phyloP scores from a whole-genome alignment of 2,329 filamentous ascomycete genomes.

The Colletotrichum magnum region DNA sequence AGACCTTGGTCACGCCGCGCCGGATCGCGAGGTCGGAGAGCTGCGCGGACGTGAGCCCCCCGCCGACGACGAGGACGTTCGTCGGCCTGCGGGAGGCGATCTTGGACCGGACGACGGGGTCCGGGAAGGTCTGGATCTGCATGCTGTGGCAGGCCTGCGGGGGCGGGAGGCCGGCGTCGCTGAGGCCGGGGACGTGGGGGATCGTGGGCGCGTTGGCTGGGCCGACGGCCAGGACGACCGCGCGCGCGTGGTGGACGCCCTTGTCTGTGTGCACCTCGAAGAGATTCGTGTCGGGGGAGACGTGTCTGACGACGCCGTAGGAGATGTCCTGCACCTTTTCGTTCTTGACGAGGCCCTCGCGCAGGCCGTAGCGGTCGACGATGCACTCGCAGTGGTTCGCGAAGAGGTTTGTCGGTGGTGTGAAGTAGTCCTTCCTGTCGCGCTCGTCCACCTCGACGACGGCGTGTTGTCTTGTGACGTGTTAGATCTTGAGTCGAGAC shows the following conservation, averaged over 20 bases:
- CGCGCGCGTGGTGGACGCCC: constrained; percentile 67
- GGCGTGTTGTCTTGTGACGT: constrained; percentile 55
- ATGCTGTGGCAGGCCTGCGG: constrained; percentile 74
- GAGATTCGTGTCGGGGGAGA: constrained; percentile 66
- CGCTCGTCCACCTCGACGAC: constrained; percentile 73
- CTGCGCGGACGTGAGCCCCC: constrained; percentile 83
- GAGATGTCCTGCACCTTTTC: constrained; percentile 73
- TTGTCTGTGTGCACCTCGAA: constrained; percentile 76
- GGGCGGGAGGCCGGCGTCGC: constrained; percentile 22
- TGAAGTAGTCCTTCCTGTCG: constrained; percentile 79
- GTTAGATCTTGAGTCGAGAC: constrained; percentile 37
- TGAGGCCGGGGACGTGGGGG: constrained; percentile 55
- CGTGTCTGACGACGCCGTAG: constrained; percentile 64
- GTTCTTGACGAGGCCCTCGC: constrained; percentile 69
- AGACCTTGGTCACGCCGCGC: constrained; percentile 76
- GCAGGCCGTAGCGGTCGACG: constrained; percentile 70
- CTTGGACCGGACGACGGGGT: constrained; percentile 64
- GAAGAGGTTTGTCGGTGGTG: constrained; percentile 74
- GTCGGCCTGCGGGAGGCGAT: constrained; percentile 67
- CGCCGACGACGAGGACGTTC: constrained; percentile 79
- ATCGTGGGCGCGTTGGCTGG: constrained; percentile 73
- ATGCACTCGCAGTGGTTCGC: constrained; percentile 73
- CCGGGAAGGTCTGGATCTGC: constrained; percentile 72
- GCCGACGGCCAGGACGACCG: constrained; percentile 80
- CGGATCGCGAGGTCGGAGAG: constrained; percentile 76